A percentile compares a stretch with the other conserved stretches of the same genome.
Evolutionary conservation across 805 yeast genomes (phyloP).

Genomic region (Pichia insulana): DNA sequence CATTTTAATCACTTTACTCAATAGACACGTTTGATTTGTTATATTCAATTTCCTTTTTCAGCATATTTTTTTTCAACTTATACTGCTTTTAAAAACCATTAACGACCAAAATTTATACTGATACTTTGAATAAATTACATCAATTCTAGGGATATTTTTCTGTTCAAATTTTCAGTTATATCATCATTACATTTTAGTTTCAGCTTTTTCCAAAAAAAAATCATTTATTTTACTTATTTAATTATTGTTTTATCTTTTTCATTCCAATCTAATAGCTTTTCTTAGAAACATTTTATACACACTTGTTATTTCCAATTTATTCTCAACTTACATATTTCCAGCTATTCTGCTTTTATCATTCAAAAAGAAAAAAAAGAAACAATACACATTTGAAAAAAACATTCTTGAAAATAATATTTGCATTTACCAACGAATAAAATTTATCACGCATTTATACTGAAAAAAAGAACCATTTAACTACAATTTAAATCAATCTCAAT

Average conservation of each 20-base stretch:
- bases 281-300: not conserved
- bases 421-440: not conserved
- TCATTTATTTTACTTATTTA: not conserved
- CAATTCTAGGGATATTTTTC: too few relatives aligned
- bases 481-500: too few relatives aligned
- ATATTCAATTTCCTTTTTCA: not conserved
- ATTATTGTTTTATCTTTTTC: not conserved
- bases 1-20: not conserved
- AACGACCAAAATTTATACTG: not conserved
- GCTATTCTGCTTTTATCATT: not conserved
- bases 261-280: not conserved
- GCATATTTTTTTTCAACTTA: not conserved
- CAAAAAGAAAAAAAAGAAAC: not conserved
- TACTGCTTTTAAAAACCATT: not conserved
- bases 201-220: not conserved
- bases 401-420: not conserved
- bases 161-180: not conserved
- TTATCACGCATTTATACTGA: not conserved
- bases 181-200: not conserved
- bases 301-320: not conserved
- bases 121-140: too few relatives aligned
- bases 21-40: not conserved
- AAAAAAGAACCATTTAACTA: too few relatives aligned
- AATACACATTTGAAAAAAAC: too few relatives aligned
- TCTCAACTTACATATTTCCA: not conserved